Percentiles rank a stretch among this genome's conserved stretches.
Conservation (phyloP, 2,329 filamentous ascomycete species). For the Albifimbria verrucaria region DNA sequence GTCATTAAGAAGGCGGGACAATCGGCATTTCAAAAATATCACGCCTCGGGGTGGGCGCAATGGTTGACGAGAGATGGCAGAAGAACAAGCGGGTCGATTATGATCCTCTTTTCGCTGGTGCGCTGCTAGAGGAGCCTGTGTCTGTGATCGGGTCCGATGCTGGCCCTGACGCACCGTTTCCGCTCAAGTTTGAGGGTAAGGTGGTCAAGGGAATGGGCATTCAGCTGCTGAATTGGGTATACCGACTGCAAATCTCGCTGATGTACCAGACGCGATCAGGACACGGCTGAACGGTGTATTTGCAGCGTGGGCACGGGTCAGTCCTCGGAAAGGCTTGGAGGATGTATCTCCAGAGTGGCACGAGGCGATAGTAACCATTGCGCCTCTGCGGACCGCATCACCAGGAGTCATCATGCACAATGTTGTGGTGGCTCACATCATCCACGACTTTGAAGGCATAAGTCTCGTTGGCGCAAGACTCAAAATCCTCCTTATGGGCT, state of each 20-base stretch:
- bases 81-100: constrained; percentile 35
- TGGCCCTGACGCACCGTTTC: constrained; percentile 52
- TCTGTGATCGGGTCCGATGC: constrained; percentile 43
- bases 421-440: constrained; percentile 50
- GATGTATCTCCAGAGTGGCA: constrained; percentile 48
- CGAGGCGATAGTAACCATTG: constrained; percentile 55
- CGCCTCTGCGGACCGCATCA: constrained; percentile 43
- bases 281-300: constrained; percentile 59
- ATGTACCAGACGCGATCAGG: constrained; percentile 49
- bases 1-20: constrained; percentile 36
- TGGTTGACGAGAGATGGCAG: constrained; percentile 30
- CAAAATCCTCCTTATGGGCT: constrained; percentile 58
- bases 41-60: constrained; percentile 20
- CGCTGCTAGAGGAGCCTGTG: constrained; percentile 27
- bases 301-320: constrained; percentile 58
- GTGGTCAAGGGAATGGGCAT: constrained; percentile 42
- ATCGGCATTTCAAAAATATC: constrained; percentile 34
- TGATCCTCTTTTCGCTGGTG: constrained; percentile 28
- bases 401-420: constrained; percentile 47
- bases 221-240: constrained; percentile 38
- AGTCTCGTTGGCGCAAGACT: constrained; percentile 42
- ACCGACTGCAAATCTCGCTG: constrained; percentile 52
- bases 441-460: constrained; percentile 44
- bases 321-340: constrained; percentile 27
- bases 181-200: constrained; percentile 47